Base-by-base conservation (phyloP, 2,329 filamentous ascomycete species). In the Pyrenochaeta sp. region DNA sequence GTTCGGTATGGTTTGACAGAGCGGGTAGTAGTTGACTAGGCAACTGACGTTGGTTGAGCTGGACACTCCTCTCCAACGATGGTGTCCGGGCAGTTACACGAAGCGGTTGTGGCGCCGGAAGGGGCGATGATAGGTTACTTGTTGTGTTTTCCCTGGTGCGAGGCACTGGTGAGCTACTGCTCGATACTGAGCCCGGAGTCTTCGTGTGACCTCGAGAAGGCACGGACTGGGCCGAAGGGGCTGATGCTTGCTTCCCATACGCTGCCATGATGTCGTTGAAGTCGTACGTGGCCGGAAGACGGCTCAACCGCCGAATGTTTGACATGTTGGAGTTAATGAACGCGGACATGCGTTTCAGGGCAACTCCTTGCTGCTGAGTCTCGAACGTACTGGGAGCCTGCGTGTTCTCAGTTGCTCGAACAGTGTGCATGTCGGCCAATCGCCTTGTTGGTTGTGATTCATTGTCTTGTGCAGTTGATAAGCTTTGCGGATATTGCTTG, bases 311-410 rank as follows among this genome's bases (percentile, higher is more conserved):
- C 2, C 65, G 65, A 25, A 68, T 68, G 15, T 52, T 61, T 3
- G 63, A 62, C 56, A 65, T 63, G 49, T 68, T 68, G 19, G 56
- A 48, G 28, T 56, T 57, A 37, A 68, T 63, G 52, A 67, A 66
- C 13, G 50, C 50, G 1, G 62, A 65, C 62, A 65, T 65, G 24
- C 58, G 58, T 13, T 54, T 55, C 3, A 68, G 46, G 5, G 65
- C 63, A 19, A 47, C 51, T n/a, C 54, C 49, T 44, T 61, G 56
- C 30, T 64, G 56, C 37, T 61, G 56, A 9, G 36, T 58, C 15
- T 68, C 65, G 48, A 66, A 68, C 10, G 63, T 61, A 15, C 48
- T 57, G 2, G 58, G 54, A 2, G 61, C 59, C 27, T 63, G 61
- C 13, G 40, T 15, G 34, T 53, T 65, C 5, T 52, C 30, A 10